These are phyloP conservation scores for Phialophora macrospora DNA, from an alignment of 2,329 filamentous ascomycete genomes.

Conservation along the genomic window DNA sequence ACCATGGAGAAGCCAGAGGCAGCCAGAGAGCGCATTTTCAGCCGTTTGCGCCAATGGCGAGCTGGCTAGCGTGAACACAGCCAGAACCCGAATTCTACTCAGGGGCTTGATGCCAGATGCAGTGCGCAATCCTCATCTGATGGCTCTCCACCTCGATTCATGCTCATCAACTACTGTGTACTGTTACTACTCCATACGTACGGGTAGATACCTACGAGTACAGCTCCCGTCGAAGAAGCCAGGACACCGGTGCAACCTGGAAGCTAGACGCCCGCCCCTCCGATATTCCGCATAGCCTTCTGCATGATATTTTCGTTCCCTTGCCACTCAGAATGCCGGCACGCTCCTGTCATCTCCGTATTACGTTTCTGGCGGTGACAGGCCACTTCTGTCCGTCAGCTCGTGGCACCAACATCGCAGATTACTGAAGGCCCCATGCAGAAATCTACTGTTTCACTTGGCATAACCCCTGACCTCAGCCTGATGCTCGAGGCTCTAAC, in stretches of 20 bases:
- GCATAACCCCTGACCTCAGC: slow-evolving; percentile 15
- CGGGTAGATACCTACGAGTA: not conserved
- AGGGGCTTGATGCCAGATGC: slow-evolving; percentile 20
- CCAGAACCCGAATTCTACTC: slow-evolving; percentile 11
- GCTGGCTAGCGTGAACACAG: slow-evolving; percentile 17
- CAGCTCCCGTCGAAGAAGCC: not conserved
- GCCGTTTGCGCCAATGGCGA: slow-evolving; percentile 15
- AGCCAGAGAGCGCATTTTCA: slow-evolving; percentile 17
- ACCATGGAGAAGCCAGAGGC: slow-evolving; percentile 15
- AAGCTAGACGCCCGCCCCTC: not conserved
- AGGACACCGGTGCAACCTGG: not conserved
- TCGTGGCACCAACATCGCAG: slow-evolving; percentile 10
- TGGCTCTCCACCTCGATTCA: not conserved
- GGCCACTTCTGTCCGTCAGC: slow-evolving; percentile 4
- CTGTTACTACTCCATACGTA: no score
- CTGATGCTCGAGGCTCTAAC: slow-evolving; percentile 6
- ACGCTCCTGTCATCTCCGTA: slow-evolving; percentile 2
- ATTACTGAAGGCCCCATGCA: slow-evolving; percentile 29
- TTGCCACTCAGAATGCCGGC: not conserved
- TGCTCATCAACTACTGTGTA: not conserved
- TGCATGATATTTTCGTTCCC: not conserved
- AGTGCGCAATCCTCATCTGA: slow-evolving; percentile 14
- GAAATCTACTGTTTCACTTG: slow-evolving; percentile 30
- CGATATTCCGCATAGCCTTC: not conserved
- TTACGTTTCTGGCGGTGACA: slow-evolving; percentile 12